Evolutionary conservation across 1,139 yeast genomes (phyloP).

Genomic region (Suhomyces atakaporum): DNA sequence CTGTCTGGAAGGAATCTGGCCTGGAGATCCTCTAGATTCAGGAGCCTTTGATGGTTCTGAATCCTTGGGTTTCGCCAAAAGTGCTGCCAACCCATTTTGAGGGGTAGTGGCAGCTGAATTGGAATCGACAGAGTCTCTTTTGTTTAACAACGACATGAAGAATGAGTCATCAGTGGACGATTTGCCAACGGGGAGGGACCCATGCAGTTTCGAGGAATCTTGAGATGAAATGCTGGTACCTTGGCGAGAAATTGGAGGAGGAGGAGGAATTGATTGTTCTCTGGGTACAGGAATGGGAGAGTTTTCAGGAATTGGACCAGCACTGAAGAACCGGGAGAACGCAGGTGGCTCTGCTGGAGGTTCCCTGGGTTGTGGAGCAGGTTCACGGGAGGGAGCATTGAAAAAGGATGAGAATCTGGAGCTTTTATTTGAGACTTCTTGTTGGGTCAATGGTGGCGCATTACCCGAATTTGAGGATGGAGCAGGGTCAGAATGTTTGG

Average conservation of each 20-base stretch:
- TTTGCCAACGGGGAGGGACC: constrained; percentile 5
- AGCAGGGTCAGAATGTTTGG: constrained; percentile 17
- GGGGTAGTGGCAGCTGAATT: constrained; percentile 5
- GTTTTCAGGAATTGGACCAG: constrained; percentile 1
- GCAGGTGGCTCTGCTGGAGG: constrained; percentile 2
- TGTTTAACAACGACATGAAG: constrained; percentile 54
- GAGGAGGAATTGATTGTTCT: background rate
- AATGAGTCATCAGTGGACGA: constrained; percentile 46
- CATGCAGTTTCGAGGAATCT: constrained; percentile 7
- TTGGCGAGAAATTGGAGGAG: background rate
- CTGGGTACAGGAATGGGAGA: background rate
- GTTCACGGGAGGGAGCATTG: constrained; percentile 20
- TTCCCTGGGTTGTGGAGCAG: constrained; percentile 10
- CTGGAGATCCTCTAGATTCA: background rate
- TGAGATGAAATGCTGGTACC: constrained; percentile 10
- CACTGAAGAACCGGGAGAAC: constrained; percentile 22
- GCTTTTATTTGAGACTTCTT: constrained; percentile 29
- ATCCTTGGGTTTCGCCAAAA: constrained; percentile 5
- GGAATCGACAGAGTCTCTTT: constrained; percentile 24
- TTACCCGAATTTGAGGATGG: constrained; percentile 1
- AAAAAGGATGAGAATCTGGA: constrained; percentile 54
- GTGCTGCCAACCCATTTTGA: constrained; percentile 8
- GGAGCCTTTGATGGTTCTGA: background rate
- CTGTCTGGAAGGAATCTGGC: constrained; percentile 8
- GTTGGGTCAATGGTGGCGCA: constrained; percentile 15